Evolutionary conservation across 2,329 filamentous ascomycete species (phyloP), one percentile per base, ranked within the genome.

Genomic region (Alternaria sp.): DNA sequence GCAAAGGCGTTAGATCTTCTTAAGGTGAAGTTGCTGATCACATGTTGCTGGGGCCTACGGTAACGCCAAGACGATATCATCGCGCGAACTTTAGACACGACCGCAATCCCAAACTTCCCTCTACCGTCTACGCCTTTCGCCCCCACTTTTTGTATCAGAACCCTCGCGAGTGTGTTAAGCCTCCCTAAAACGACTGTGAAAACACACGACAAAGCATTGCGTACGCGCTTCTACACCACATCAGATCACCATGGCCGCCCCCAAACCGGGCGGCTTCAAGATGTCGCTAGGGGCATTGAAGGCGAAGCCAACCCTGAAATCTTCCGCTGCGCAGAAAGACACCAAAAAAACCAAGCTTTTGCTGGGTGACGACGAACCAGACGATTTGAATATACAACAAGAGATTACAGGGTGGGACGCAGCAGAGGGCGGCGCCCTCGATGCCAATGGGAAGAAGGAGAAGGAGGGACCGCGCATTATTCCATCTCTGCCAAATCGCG

Each of bases 361-460:
- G 9, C 71, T 74, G 29, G 72, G 65, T 54, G 73, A 73, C 37
- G 74, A 75, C 40, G 72, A 75, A 49, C 67, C 65, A 0, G 72
- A 74, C 11, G 69, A 73, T 34, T 58, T 63, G 21, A 64, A 61
- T 33, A 63, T 63, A 33, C 59, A 67, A 31, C 67, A 72, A 39
- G 72, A 85, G 66, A 84, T 87, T 24, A 81, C 82, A 5, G 84
- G 84, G 28, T 87, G 85, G 69, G 84, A 86, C 71, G 77, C 77
- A 3, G 72, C 78, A 46, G 79, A 79, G 26, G 82, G 84, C 65
- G 79, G 84, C 29, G 85, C 82, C 11, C 74, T 84, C 52, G 71
- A 75, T 34, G 56, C 68, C 29, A 66, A 62, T 42, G 70, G 67
- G n/a, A 70, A 67, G 31, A 77, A 79, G 53, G 77, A 75, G 56